Base-by-base conservation (phyloP, 2,329 filamentous ascomycete species). In the Claviceps arundinis region DNA sequence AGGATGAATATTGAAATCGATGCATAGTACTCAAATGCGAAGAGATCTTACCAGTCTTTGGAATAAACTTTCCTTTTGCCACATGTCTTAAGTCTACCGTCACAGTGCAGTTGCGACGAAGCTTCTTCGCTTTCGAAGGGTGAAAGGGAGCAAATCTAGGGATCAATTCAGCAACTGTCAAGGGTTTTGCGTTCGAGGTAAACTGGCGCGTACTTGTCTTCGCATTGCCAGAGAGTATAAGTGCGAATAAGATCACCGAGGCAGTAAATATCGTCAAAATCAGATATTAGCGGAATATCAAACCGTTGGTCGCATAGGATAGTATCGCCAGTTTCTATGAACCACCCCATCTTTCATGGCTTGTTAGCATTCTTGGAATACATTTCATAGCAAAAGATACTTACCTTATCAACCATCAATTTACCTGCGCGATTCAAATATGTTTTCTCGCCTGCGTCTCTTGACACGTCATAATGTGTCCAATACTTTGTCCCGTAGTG, bases 331-430 rank as follows among this genome's bases (percentile, higher is more conserved):
- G 34, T 34, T 0, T 34, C 3, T 0, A 53, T 50, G 7, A 37
- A 53, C 52, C 52, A 53, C 5, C 2, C 7, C 26, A 53, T 53
- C 52, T 53, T 24, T 4, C 9, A 6, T 9, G 5, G 3, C 16
- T 37, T 5, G 16, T 38, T 40, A 38, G 22, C 26, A 47, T 4
- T 26, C 26, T 26, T 37, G 8, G 9, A 22, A 22, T 7, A 11
- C 6, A 19, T 4, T 42, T 1, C 8, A 22, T 22, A 37, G 13
- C 4, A 2, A 42, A 14, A 1, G 7, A 26, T 7, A 5, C 47
- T 50, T 19, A 50, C 51, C 11, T 11, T 42, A 22, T 22, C 22
- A 22, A 22, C 22, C 22, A 22, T 26, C 3, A 4, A 16, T 9
- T 2, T n/a, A 6, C 51, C 51, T 5, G n/a, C 2, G 22, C 42